Base-by-base conservation (phyloP, 2,329 filamentous ascomycete genomes). In the Plenodomus biglobosus region DNA sequence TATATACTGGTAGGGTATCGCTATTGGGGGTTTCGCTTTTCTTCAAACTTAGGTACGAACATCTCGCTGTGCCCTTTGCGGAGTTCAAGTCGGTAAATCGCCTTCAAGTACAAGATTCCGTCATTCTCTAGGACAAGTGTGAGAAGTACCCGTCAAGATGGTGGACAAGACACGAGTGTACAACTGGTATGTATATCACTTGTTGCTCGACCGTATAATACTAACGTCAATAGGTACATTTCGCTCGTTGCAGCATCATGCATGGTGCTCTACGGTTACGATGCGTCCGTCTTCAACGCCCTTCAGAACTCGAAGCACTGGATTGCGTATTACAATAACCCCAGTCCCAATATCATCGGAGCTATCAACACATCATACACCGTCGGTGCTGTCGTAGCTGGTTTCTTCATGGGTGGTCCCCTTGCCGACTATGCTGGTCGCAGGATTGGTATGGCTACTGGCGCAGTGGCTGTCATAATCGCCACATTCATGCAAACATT, bases 251-350 rank as follows among this genome's bases (percentile, higher is more conserved):
- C 85, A 47, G 85, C 86, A 62, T 83, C 84, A 68, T 88, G 84
- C 69, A 88, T 88, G 86, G 84, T 88, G 18, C 77, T 89, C 38
- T 88, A 88, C 66, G 86, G 86, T 48, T 88, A 88, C 66, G 86
- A 88, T 77, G 85, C 85, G 1, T 86, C 84, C 32, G 85, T 87
- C 39, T 89, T 85, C 76, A 89, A 89, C 68, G 84, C 85, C 4
- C 80, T 87, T 5, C 85, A 87, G 69, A 83, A 82, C 24, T 87
- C 84, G 1, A 69, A 81, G 13, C 80, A 88, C 66, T 89, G 86
- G 85, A 73, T 83, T 11, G 74, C 73, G 16, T 88, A 80, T 73
- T 87, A 87, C 69, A 75, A 85, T 58, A 64, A 72, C n/a, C 73
- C 73, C 4, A 61, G 68, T 45, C 57, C 72, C 0, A 72, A 79